Conservation (phyloP, 768 basidiomycete species). For the Russula sp. region DNA sequence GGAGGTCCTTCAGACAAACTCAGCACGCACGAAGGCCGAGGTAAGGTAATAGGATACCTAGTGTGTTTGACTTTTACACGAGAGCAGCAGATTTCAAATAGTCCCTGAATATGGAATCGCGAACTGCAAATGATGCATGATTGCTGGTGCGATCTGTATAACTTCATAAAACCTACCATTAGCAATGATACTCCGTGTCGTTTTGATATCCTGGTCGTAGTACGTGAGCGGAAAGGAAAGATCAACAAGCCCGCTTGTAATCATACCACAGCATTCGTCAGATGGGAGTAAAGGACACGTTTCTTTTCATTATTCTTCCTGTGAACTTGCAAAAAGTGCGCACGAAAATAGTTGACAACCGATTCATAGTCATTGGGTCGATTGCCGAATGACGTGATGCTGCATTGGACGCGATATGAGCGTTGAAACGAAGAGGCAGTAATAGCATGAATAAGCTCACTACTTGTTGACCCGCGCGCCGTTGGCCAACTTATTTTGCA, state of each 20-base stretch:
- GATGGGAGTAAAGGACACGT: constrained; percentile 76
- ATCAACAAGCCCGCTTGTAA: not conserved
- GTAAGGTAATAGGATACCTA: constrained; percentile 9
- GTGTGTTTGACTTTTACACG: constrained; percentile 31
- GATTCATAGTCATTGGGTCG: constrained; percentile 79
- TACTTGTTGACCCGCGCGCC: constrained; percentile 72
- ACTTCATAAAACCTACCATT: constrained; percentile 50
- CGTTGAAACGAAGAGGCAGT: constrained; percentile 12
- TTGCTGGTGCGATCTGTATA: not conserved
- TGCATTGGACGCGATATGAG: constrained; percentile 33
- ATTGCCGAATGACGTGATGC: constrained; percentile 79
- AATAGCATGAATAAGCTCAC: constrained; percentile 44
- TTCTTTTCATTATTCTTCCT: constrained; percentile 74
- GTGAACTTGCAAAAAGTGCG: constrained; percentile 83
- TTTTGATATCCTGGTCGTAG: constrained; percentile 64
- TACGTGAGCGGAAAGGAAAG: not conserved
- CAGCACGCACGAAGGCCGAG: constrained; percentile 5
- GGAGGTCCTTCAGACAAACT: not conserved
- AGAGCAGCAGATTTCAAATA: constrained; percentile 41
- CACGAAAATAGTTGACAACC: constrained; percentile 82
- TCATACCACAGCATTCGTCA: constrained; percentile 73
- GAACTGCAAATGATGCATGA: constrained; percentile 28
- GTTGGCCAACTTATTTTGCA: constrained; percentile 65
- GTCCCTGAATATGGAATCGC: constrained; percentile 41
- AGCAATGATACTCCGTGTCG: constrained; percentile 79